Evolutionary conservation across 2,329 filamentous ascomycete species (phyloP).

Genomic region (Exserohilum turcica): DNA sequence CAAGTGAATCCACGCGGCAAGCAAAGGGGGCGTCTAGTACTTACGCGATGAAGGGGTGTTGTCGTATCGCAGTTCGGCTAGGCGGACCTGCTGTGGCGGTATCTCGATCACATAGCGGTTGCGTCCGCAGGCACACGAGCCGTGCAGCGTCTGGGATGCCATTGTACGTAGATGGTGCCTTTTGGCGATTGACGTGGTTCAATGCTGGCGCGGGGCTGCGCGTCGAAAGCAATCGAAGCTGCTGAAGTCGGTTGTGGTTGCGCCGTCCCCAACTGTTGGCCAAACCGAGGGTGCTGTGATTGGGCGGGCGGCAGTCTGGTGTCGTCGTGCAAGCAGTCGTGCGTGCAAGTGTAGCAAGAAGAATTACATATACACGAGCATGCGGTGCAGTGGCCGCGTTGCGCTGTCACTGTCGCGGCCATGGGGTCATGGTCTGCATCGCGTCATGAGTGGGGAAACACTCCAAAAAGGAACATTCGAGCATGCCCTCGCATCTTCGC

Average conservation of each 20-base stretch:
- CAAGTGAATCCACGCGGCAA: too few species aligned
- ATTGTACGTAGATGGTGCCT: constrained; percentile 14
- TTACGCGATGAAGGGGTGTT: constrained; percentile 72
- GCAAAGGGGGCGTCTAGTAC: constrained; percentile 47
- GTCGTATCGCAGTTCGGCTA: constrained; percentile 69
- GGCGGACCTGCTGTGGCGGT: constrained; percentile 66
- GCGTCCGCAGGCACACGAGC: constrained; percentile 83
- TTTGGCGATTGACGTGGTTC: constrained; percentile 10
- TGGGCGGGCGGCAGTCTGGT: constrained; percentile 10
- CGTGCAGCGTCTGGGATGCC: constrained; percentile 63
- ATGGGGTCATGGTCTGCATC: too few species aligned
- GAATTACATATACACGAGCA: not conserved
- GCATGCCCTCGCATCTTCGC: constrained; percentile 8
- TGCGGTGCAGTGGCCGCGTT: not conserved
- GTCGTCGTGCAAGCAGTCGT: not conserved
- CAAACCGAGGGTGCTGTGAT: constrained; percentile 15
- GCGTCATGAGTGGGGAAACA: constrained; percentile 16
- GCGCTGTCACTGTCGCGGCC: not conserved
- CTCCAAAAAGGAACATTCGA: constrained; percentile 13
- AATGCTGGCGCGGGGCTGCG: constrained; percentile 11
- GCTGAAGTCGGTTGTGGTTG: constrained; percentile 10
- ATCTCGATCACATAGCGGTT: constrained; percentile 79
- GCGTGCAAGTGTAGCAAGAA: not conserved
- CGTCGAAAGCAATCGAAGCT: constrained; percentile 14
- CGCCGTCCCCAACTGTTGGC: constrained; percentile 11